Conservation (phyloP, 495 filamentous ascomycete genomes). For the Podospora didyma region DNA sequence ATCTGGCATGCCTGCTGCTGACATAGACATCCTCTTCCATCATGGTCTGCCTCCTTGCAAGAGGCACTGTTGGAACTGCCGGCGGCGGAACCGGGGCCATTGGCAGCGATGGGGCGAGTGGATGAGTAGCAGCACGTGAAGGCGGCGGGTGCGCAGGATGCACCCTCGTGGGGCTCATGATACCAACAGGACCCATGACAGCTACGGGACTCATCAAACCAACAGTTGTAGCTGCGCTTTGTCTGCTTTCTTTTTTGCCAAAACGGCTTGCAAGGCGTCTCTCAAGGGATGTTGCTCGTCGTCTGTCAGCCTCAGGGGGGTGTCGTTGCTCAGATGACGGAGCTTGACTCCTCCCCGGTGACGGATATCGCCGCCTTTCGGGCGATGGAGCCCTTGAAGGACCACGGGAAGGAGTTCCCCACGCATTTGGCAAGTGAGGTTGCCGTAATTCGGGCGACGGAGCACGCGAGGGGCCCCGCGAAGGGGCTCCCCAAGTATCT, state of each 20-base stretch:
- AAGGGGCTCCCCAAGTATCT: constrained; percentile 7
- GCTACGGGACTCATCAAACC: constrained; percentile 12
- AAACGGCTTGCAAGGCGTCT: constrained; percentile 42
- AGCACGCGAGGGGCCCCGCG: neutral
- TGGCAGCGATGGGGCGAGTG: constrained; percentile 20
- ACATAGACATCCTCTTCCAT: constrained; percentile 39
- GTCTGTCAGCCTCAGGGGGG: constrained; percentile 18
- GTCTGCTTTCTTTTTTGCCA: constrained; percentile 32
- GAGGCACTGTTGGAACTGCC: constrained; percentile 14
- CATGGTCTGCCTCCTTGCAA: constrained; percentile 33
- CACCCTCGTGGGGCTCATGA: constrained; percentile 13
- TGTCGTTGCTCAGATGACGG: constrained; percentile 15
- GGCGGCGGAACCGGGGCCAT: constrained; percentile 22
- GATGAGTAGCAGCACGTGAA: constrained; percentile 22
- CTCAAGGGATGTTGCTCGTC: constrained; percentile 36
- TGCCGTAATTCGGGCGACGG: constrained; percentile 1
- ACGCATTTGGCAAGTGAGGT: neutral
- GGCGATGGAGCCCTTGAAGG: neutral
- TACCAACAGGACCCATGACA: constrained; percentile 17
- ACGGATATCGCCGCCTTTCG: constrained; percentile 5
- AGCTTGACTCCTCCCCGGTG: constrained; percentile 11
- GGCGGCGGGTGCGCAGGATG: constrained; percentile 20
- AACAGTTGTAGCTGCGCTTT: constrained; percentile 10
- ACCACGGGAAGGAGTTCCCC: neutral
- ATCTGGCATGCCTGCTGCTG: constrained; percentile 12